Evolutionary conservation across 805 yeast species (phyloP), one percentile per base, ranked within the genome.

Genomic region (Metschnikowia drakensbergensis): DNA sequence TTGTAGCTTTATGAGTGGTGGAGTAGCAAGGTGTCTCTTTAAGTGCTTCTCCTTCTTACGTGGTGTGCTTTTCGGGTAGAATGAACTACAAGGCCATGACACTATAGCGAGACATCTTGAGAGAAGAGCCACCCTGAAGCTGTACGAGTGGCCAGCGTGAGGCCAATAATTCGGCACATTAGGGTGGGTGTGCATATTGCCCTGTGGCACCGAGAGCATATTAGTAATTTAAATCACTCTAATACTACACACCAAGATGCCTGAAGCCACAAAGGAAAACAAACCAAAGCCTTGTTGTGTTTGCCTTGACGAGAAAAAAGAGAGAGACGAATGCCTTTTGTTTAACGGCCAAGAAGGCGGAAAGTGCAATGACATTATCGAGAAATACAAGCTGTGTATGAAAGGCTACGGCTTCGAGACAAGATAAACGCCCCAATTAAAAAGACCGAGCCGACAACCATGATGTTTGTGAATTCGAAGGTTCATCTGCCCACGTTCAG

Each of bases 231-330:
- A 8, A 10, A 37, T 13, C 32, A n/a, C 43, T n/a, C 10, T 28
- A 25, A 9, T 31, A 40, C 36, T 25, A 40, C 43, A 23, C 17
- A 13, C 26, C 17, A 13, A 33, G 37, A 50, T 51, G 54, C 26
- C 52, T 25, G 47, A 49, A 46, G 50, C 50, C 22, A 32, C 50
- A 37, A 42, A 63, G 47, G 59, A 60, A 45, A 33, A 68, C 34
- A 84, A 88, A 63, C 96, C 96, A 55, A 92, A 91, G 71, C 97
- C 99, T 50, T 92, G 99, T 69, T 92, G 98, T 63, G 98, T 92
- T 23, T 94, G 98, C 68, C 79, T 84, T 58, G 86, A 86, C 31
- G 89, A 89, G 62, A 89, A 89, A 69, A 77, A 84, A 52, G 65
- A 71, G 25, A 80, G 98, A 62, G 99, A 92, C 61, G 91, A 90